A percentile compares a stretch with the other conserved stretches of the same genome.
Conservation (phyloP, 768 basidiomycete genomes). For the Suillus variegatus region DNA sequence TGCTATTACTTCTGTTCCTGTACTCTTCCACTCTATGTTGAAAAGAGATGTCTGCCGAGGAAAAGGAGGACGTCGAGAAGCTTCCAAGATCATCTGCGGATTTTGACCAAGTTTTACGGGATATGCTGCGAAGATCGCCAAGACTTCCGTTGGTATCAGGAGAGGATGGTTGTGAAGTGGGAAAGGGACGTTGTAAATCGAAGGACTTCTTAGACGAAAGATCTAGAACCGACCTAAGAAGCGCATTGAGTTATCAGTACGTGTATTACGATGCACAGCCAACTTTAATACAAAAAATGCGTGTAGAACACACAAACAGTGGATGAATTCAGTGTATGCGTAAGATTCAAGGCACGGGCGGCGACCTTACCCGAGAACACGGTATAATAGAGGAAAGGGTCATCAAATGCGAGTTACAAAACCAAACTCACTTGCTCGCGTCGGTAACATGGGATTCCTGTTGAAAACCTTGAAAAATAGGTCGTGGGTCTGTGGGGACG, state of each 20-base stretch:
- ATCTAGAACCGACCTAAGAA: constrained; percentile 64
- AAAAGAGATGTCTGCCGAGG: constrained; percentile 48
- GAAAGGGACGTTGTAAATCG: constrained; percentile 38
- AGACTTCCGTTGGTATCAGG: constrained; percentile 38
- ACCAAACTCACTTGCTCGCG: constrained; percentile 52
- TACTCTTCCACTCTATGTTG: constrained; percentile 69
- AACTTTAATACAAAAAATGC: constrained; percentile 1
- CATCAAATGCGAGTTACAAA: neutral
- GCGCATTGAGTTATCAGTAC: constrained; percentile 23
- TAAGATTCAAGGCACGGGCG: constrained; percentile 5
- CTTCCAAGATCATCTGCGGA: constrained; percentile 79
- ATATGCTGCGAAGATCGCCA: constrained; percentile 71
- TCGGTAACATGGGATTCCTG: constrained; percentile 49
- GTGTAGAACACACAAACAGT: neutral
- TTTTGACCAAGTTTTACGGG: constrained; percentile 75
- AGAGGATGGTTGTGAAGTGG: constrained; percentile 32
- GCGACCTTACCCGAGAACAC: neutral
- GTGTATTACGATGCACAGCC: neutral
- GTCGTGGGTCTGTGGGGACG: constrained; percentile 81
- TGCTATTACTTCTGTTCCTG: constrained; percentile 59
- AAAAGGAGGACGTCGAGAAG: constrained; percentile 37
- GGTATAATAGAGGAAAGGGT: neutral
- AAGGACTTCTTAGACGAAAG: constrained; percentile 51
- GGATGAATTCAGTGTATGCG: neutral
- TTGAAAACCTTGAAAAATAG: constrained; percentile 52